Base-by-base conservation (phyloP, 2,329 filamentous ascomycete genomes). In the Rhinocladiella similis region DNA sequence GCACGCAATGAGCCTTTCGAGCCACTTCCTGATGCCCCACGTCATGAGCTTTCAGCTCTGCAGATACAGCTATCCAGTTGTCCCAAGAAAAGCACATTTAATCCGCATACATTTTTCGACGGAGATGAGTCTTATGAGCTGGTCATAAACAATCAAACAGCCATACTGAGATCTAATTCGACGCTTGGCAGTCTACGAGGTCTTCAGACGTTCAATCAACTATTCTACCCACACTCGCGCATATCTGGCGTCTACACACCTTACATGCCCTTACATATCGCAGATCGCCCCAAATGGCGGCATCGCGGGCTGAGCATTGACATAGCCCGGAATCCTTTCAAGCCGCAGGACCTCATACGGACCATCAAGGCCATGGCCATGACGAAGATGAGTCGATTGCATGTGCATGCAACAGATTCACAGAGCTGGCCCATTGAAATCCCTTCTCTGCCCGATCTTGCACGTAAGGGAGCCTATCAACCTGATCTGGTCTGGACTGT, bases 301-400 rank as follows among this genome's bases (percentile, higher is more conserved):
- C 89, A 95, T 72, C 86, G 91, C 43, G 91, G 91, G 12, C 72
- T 96, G 51, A 86, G 94, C 65, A 76, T 96, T 65, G 91, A 96
- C 67, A 84, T 90, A 41, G 81, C 88, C 2, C 81, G 91, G 56
- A 87, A 85, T 67, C 94, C 81, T 74, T 89, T 87, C 71, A 80
- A 83, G 1, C 75, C 89, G 20, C 70, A 77, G 3, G 83, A 89
- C 65, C 86, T 96, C 63, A 80, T 86, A 67, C 84, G 85, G 49
- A 90, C 86, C 51, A 89, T 96, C 62, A 89, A 95, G 67, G 88
- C 85, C 88, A 78, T 84, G 73, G 73, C 80, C 13, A 69, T 82
- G 52, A 76, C 80, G 54, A 84, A 84, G 70, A 72, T 84, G 62
- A 84, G 82, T 60, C 72, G 81, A 20, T 69, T 83, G 36, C 81